Base-by-base conservation (phyloP, 2,329 filamentous ascomycete species). In the Hymenoscyphus albidus region DNA sequence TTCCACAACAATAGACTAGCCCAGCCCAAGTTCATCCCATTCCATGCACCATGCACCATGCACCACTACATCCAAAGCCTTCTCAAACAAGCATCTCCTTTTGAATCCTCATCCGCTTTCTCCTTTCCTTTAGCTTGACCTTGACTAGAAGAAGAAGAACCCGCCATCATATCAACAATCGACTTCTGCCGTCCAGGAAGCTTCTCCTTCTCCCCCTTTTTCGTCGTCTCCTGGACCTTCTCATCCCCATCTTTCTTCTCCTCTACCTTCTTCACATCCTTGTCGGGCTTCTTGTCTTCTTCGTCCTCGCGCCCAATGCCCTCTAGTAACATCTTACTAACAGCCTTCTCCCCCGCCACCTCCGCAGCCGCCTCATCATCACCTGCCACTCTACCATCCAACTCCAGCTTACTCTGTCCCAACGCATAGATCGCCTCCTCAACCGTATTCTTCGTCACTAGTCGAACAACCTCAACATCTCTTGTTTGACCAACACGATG, bases 371-470 rank as follows among this genome's bases (percentile, higher is more conserved):
- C 79, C 3, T 81, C 81, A 1, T 77, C 80, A 32, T 83, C 85
- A 1, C 87, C 88, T 7, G 85, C 85, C 35, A 92, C 87, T 65
- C 88, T 82, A 67, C 89, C 86, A 74, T 97, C 95, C 32, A 99
- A 85, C 73, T 92, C 91, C 64, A 99, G 83, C 80, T 99, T 99
- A 72, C 93, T 96, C 78, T 94, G 86, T 48, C 95, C 96, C 0
- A 97, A 86, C 57, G 90, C 89, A 77, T 94, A 90, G 61, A 99
- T 96, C 66, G 97, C 88, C 78, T 97, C 93, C 77, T 99, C 95
- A 35, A 99, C 91, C 0, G 94, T 96, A 64, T 84, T 85, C 64
- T 83, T 84, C 0, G 91, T 91, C 62, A 99, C 89, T 0, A 99
- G 83, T 38, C 93, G 83, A 51, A 97, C 87, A 51, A 99, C 90